Percentiles rank a stretch among this genome's conserved stretches.
Conservation (phyloP, 148 eudicot genomes). For the Arbutus unedo region DNA sequence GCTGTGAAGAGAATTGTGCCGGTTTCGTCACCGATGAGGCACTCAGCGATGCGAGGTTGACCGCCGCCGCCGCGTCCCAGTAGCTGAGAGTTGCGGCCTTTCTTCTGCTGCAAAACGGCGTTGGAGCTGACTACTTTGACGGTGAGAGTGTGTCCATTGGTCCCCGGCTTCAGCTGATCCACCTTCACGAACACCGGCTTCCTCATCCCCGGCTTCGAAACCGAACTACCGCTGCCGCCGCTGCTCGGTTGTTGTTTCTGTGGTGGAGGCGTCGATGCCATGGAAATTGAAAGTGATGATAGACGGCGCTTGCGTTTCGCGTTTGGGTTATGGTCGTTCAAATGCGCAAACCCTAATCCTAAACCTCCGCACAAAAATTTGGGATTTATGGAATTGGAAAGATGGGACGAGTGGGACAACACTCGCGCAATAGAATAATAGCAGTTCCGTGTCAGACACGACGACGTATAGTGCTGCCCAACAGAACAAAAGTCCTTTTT, state of each 20-base stretch:
- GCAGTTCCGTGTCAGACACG: background rate
- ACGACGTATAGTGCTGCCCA: background rate
- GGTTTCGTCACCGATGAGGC: slow-evolving; percentile 47
- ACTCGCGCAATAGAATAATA: background rate
- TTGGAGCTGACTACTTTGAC: slow-evolving; percentile 33
- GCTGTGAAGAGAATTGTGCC: slow-evolving; percentile 45
- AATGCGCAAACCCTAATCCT: slow-evolving; percentile 10
- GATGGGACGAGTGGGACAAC: background rate
- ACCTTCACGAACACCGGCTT: slow-evolving; percentile 48
- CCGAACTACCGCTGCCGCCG: slow-evolving; percentile 6
- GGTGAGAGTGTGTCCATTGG: slow-evolving; percentile 37
- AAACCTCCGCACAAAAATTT: background rate
- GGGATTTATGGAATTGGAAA: background rate
- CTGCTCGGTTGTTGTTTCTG: slow-evolving; percentile 7
- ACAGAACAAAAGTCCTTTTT: background rate
- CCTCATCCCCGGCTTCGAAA: slow-evolving; percentile 18
- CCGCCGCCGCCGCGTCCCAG: slow-evolving; percentile 13
- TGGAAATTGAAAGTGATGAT: background rate
- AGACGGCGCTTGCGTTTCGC: background rate
- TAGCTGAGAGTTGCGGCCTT: slow-evolving; percentile 26
- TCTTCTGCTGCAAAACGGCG: slow-evolving; percentile 35
- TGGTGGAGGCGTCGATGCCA: slow-evolving; percentile 16
- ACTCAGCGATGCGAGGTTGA: slow-evolving; percentile 36
- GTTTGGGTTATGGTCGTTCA: background rate
- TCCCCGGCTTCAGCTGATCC: slow-evolving; percentile 39